A percentile compares a stretch with the other conserved stretches of the same genome.
These are phyloP conservation scores for Pelargonium cotyledonis DNA, from an alignment of 441 rosid genomes.

Conservation along the genomic window DNA sequence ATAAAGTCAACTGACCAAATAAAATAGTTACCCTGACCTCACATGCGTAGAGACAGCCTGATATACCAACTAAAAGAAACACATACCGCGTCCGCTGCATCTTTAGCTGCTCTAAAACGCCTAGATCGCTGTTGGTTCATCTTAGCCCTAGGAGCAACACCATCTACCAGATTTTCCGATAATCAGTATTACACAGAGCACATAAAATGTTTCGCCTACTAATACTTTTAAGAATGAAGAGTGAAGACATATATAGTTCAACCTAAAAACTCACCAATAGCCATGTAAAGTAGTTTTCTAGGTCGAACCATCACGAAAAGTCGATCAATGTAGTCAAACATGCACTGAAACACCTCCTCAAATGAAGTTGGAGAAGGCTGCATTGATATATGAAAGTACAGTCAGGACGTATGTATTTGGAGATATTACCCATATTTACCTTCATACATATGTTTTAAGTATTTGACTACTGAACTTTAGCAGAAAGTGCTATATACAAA, in stretches of 20 bases:
- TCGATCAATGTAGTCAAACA: conserved; percentile 87
- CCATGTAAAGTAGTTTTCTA: conserved; percentile 73
- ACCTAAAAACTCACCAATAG: conserved; percentile 54
- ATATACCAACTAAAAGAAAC: conserved; percentile 12
- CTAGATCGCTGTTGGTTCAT: conserved; percentile 93
- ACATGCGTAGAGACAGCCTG: not conserved
- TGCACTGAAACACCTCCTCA: conserved; percentile 71
- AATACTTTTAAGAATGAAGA: not conserved
- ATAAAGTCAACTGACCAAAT: too few species aligned
- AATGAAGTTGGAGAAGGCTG: conserved; percentile 82
- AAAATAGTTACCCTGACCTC: too few species aligned
- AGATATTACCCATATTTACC: not conserved
- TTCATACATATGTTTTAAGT: not conserved
- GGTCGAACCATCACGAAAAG: conserved; percentile 89
- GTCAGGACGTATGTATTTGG: not conserved
- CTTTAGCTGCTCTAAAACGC: conserved; percentile 89
- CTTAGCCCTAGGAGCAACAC: conserved; percentile 92
- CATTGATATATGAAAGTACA: conserved; percentile 18
- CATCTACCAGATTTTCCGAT: conserved; percentile 47
- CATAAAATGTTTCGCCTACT: not conserved
- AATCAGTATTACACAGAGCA: conserved; percentile 15
- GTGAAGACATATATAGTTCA: not conserved
- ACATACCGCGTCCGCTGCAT: conserved; percentile 81
- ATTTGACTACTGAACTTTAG: not conserved
- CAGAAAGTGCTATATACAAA: not conserved